phyloP scores from a whole-genome alignment of 306 rosid genomes.

The Lotus japonicus region DNA sequence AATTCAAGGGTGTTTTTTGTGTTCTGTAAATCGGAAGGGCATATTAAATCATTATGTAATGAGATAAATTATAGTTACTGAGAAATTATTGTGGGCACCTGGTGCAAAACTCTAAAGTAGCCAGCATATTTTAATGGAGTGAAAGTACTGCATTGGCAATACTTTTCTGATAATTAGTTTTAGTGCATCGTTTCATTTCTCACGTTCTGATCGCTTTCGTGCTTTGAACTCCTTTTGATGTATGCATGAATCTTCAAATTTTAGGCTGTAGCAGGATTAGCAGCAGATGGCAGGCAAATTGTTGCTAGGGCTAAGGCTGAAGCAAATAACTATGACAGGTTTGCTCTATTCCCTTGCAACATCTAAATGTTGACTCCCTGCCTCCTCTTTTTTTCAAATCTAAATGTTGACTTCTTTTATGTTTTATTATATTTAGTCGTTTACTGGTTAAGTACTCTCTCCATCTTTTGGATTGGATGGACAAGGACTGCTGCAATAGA shows the following conservation, averaged over 20 bases:
- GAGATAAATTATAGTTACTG: not conserved
- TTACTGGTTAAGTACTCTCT: not conserved
- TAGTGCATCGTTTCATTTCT: not conserved
- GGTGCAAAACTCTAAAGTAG: not conserved
- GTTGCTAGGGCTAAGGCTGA: constrained; percentile 67
- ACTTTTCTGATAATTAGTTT: not conserved
- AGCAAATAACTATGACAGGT: constrained; percentile 88
- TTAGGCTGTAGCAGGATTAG: constrained; percentile 77
- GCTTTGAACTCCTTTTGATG: not conserved
- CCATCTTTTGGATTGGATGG: not conserved
- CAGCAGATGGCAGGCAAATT: constrained; percentile 53
- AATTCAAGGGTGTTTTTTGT: not conserved
- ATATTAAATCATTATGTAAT: not conserved
- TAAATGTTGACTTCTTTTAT: not conserved
- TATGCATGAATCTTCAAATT: constrained; percentile 7
- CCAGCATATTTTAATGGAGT: not conserved
- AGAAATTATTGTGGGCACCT: not conserved
- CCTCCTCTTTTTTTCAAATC: not conserved
- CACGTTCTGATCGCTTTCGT: not conserved
- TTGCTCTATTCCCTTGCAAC: constrained; percentile 17
- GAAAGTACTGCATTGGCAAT: not conserved
- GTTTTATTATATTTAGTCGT: not conserved
- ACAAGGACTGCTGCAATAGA: not conserved
- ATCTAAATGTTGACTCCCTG: not conserved
- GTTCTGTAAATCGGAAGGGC: not conserved